Conservation (phyloP, 2,329 filamentous ascomycete genomes). For the Neofusicoccum sp. region DNA sequence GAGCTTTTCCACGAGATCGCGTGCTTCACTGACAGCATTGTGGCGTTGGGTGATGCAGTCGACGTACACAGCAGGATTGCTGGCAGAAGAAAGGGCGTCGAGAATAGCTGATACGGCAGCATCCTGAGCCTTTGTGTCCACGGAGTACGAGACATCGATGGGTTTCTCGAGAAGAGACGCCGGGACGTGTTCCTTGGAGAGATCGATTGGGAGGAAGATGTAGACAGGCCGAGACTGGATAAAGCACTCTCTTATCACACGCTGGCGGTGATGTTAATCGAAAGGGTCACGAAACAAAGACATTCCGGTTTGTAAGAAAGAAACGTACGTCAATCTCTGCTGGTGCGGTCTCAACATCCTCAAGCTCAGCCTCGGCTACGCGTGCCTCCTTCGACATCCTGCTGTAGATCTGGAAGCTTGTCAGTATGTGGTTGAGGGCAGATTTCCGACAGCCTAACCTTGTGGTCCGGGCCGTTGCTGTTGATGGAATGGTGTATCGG, state of each 20-base stretch:
- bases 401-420: conserved; percentile 34
- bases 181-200: conserved; percentile 38
- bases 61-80: conserved; percentile 39
- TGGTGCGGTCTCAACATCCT: conserved; percentile 39
- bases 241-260: conserved; percentile 44
- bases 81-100: conserved; percentile 31
- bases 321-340: conserved; percentile 39
- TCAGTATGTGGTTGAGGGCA: neutral
- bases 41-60: conserved; percentile 42
- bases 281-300: neutral
- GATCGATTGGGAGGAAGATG: conserved; percentile 45
- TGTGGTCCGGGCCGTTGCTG: conserved; percentile 41
- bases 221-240: conserved; percentile 44
- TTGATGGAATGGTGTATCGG: conserved; percentile 48
- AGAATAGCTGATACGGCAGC: conserved; percentile 36
- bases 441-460: conserved; percentile 16
- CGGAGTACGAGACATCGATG: conserved; percentile 33
- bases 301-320: neutral
- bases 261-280: conserved; percentile 20
- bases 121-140: conserved; percentile 28
- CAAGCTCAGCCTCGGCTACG: conserved; percentile 41
- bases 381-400: conserved; percentile 38
- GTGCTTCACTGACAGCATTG: conserved; percentile 34
- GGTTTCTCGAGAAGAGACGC: conserved; percentile 35
- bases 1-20: conserved; percentile 34